A percentile compares a stretch with the other conserved stretches of the same genome.
These are phyloP conservation scores for Nissolia schottii DNA, from an alignment of 306 rosid species.

Conservation along the genomic window DNA sequence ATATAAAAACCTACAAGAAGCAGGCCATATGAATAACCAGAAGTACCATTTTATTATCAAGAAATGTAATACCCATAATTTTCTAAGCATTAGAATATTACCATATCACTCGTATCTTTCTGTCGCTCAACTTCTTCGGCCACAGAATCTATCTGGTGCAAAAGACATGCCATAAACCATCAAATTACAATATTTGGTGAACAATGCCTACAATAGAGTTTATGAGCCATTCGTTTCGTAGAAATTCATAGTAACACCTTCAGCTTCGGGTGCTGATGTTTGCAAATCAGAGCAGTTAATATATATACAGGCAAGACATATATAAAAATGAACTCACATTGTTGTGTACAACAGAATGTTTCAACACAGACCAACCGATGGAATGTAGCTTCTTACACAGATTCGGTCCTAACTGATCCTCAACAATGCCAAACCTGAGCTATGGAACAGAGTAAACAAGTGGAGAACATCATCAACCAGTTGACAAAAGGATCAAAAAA, in stretches of 20 bases:
- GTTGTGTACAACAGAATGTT: slow-evolving; percentile 62
- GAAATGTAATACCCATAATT: slow-evolving; percentile 16
- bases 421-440: slow-evolving; percentile 97
- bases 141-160: slow-evolving; percentile 81
- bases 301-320: neutral
- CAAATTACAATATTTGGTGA: slow-evolving; percentile 13
- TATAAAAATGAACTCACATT: slow-evolving; percentile 62
- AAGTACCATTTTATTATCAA: slow-evolving; percentile 6
- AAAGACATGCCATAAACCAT: slow-evolving; percentile 16
- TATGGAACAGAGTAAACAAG: slow-evolving; percentile 64
- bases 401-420: slow-evolving; percentile 77
- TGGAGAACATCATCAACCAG: slow-evolving; percentile 45
- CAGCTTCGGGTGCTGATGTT: neutral
- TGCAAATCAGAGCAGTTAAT: slow-evolving; percentile 9
- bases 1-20: slow-evolving; percentile 67
- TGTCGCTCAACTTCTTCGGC: slow-evolving; percentile 83
- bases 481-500: slow-evolving; percentile 11
- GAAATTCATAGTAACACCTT: neutral
- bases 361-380: slow-evolving; percentile 77
- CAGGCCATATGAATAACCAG: slow-evolving; percentile 19
- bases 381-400: slow-evolving; percentile 71
- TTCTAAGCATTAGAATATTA: slow-evolving; percentile 24
- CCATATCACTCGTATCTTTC: slow-evolving; percentile 71
- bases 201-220: neutral
- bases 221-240: neutral